Percentiles rank a stretch among this genome's conserved stretches.
Conservation (phyloP, 495 filamentous ascomycete genomes). For the Achaetomiella virescens region DNA sequence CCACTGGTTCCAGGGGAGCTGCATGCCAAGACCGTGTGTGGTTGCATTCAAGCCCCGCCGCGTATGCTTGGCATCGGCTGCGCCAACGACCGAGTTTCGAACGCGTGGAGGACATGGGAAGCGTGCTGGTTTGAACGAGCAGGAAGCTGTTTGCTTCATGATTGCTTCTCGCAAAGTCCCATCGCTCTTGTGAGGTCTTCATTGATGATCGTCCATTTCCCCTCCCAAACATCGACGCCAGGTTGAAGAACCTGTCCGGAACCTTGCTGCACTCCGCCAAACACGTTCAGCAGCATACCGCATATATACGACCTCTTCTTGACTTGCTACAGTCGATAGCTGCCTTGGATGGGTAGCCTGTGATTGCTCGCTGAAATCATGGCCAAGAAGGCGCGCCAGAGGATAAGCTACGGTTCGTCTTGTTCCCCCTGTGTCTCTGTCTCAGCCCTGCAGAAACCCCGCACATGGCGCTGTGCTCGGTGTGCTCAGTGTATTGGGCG, state of each 20-base stretch:
- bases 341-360: slow-evolving; percentile 32
- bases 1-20: not conserved
- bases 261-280: too few species aligned
- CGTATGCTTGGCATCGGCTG: not conserved
- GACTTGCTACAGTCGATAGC: slow-evolving; percentile 2
- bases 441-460: slow-evolving; percentile 12
- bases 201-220: too few species aligned
- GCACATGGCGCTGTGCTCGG: not conserved
- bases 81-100: too few species aligned
- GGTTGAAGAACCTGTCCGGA: not conserved
- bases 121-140: too few species aligned
- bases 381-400: slow-evolving; percentile 59
- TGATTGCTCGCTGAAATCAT: slow-evolving; percentile 30
- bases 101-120: too few species aligned
- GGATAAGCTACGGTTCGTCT: slow-evolving; percentile 59
- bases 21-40: not conserved
- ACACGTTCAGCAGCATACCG: not conserved
- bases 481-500: not conserved
- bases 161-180: too few species aligned
- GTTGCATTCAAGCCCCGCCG: not conserved
- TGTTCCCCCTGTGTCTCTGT: slow-evolving; percentile 5
- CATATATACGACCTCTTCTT: not conserved
- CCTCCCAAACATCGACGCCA: too few species aligned
- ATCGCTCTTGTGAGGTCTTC: too few species aligned
- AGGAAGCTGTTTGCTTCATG: too few species aligned